These are phyloP conservation scores for Alternaria viburni DNA, from an alignment of 2,329 filamentous ascomycete genomes.

Conservation along the genomic window DNA sequence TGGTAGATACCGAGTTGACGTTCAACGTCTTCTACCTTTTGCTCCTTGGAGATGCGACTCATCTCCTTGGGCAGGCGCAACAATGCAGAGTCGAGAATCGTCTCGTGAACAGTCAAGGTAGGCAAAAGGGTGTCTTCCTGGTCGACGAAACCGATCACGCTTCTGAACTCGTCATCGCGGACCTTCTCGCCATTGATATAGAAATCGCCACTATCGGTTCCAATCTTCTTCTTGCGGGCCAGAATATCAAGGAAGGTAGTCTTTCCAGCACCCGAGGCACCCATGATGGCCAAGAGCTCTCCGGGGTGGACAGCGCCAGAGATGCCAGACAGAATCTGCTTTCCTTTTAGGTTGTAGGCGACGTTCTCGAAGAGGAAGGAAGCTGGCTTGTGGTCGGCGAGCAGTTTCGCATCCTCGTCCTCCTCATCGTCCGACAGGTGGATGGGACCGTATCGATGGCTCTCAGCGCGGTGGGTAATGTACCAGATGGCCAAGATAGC, in stretches of 20 bases:
- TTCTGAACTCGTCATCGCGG: slow-evolving; percentile 82
- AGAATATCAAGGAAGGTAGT: slow-evolving; percentile 97
- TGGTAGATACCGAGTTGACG: slow-evolving; percentile 93
- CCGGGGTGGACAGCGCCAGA: slow-evolving; percentile 89
- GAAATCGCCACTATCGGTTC: slow-evolving; percentile 77
- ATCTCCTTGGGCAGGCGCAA: slow-evolving; percentile 92
- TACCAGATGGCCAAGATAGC: slow-evolving; percentile 88
- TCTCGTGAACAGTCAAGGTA: slow-evolving; percentile 96
- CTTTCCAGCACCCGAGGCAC: slow-evolving; percentile 95
- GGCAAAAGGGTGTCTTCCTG: slow-evolving; percentile 98
- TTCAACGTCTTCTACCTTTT: slow-evolving; percentile 90
- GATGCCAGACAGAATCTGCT: slow-evolving; percentile 79
- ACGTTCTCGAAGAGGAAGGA: slow-evolving; percentile 88
- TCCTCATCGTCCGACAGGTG: slow-evolving; percentile 83
- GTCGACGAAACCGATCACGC: slow-evolving; percentile 94
- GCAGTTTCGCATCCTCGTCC: slow-evolving; percentile 80
- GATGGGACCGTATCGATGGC: slow-evolving; percentile 71
- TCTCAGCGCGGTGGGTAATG: slow-evolving; percentile 73
- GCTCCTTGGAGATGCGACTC: slow-evolving; percentile 85
- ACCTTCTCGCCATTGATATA: slow-evolving; percentile 94
- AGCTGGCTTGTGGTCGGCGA: slow-evolving; percentile 90
- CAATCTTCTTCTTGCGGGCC: slow-evolving; percentile 95
- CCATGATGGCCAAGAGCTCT: slow-evolving; percentile 98
- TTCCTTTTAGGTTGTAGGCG: slow-evolving; percentile 84
- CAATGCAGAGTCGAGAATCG: slow-evolving; percentile 91